Conservation (phyloP, 1,139 yeast genomes). For the Pichia cactophila region DNA sequence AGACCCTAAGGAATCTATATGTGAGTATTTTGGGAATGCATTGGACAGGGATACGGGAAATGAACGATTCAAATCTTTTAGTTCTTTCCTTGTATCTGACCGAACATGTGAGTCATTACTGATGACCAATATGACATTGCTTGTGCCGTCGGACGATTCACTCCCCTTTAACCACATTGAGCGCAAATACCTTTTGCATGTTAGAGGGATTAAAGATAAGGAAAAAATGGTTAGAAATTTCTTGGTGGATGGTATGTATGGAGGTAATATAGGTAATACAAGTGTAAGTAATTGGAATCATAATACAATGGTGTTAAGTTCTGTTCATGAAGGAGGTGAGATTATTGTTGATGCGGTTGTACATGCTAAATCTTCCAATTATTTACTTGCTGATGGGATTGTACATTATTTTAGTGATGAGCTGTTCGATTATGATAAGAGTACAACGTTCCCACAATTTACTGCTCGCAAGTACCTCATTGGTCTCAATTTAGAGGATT, state of each 20-base stretch:
- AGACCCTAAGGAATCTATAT: constrained; percentile 16
- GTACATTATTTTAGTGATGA: constrained; percentile 47
- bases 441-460: constrained; percentile 29
- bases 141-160: constrained; percentile 39
- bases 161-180: constrained; percentile 41
- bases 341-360: constrained; percentile 25
- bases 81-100: constrained; percentile 13
- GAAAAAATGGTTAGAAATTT: constrained; percentile 30
- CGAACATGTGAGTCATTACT: constrained; percentile 15
- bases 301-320: constrained; percentile 22
- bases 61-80: constrained; percentile 15
- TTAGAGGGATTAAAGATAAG: constrained; percentile 33
- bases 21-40: constrained; percentile 14
- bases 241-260: constrained; percentile 30
- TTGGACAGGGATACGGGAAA: constrained; percentile 13
- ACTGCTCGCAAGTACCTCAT: constrained; percentile 67
- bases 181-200: constrained; percentile 35
- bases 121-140: constrained; percentile 30
- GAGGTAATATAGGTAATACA: constrained; percentile 31
- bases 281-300: constrained; percentile 23
- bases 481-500: constrained; percentile 60
- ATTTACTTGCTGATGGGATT: constrained; percentile 51
- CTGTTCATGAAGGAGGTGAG: constrained; percentile 29
- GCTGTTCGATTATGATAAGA: constrained; percentile 32
- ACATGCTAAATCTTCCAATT: constrained; percentile 34